Conservation (phyloP, 371 early-diverging fungal species). For the Nematocida displodere region DNA sequence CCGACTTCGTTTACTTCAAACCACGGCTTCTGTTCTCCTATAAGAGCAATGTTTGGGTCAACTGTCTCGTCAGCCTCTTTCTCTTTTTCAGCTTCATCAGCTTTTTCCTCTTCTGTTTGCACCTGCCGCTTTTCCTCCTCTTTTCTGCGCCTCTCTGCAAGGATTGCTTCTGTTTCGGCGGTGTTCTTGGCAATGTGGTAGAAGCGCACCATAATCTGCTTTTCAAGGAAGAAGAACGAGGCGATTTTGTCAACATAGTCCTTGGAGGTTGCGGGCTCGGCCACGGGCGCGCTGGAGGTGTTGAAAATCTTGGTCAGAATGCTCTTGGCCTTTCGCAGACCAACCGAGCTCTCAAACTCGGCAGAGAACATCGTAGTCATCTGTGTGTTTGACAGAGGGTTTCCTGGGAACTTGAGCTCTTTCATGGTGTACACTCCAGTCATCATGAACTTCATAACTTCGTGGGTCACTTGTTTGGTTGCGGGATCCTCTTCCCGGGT, state of each 20-base stretch:
- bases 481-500: neutral
- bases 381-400: conserved; percentile 41
- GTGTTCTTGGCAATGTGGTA: conserved; percentile 53
- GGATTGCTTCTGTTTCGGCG: conserved; percentile 39
- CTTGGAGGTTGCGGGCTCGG: neutral
- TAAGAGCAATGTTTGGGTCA: conserved; percentile 20
- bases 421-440: conserved; percentile 47
- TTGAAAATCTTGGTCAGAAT: conserved; percentile 45
- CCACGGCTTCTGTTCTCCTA: conserved; percentile 8
- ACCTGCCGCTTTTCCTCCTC: conserved; percentile 4
- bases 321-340: conserved; percentile 22
- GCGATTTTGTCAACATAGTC: conserved; percentile 43
- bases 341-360: conserved; percentile 29
- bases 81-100: conserved; percentile 49
- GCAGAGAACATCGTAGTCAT: conserved; percentile 43
- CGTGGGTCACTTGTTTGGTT: neutral
- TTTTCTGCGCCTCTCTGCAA: conserved; percentile 33
- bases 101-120: conserved; percentile 29
- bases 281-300: neutral
- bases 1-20: conserved; percentile 35
- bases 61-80: conserved; percentile 24
- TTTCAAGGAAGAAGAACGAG: conserved; percentile 28
- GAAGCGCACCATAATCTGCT: conserved; percentile 27
- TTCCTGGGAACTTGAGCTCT: conserved; percentile 46
- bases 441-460: conserved; percentile 44